Base-by-base conservation (phyloP, 2,329 filamentous ascomycete species). In the Penicillium sp. region DNA sequence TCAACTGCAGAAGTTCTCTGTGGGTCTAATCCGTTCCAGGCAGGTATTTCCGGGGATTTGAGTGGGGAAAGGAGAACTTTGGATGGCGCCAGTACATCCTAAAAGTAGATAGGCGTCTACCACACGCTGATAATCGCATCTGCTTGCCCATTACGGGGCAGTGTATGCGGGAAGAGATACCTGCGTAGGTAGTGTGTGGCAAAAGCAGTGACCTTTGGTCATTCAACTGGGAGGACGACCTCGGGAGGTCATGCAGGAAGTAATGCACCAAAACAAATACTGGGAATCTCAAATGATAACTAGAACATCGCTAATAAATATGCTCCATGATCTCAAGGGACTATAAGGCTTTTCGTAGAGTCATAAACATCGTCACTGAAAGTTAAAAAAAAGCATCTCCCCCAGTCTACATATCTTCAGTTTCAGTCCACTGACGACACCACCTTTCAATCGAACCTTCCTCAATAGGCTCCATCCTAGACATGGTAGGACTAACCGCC, bases 351-450 rank as follows among this genome's bases (percentile, higher is more conserved):
- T 23, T 23, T 46, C 44, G 20, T 46, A 46, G 33, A 31, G 3
- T 31, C 44, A 20, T 46, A 46, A 46, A 29, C 5, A 29, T 29
- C 26, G n/a, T 46, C 18, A 46, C n/a, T 12, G 27, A 15, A 33
- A 9, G n/a, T n/a, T 29, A 20, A 29, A 15, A 7, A 29, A 22
- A 6, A 12, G 15, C 20, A 35, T 11, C 4, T 22, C 8, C 15
- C 20, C 33, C 12, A 33, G 12, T 45, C 23, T 27, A n/a, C 18
- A 18, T 35, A n/a, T 35, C 33, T 18, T 37, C 26, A 23, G 18
- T 41, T 11, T 46, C 40, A 27, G 50, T 51, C 56, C 53, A 56
- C n/a, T 54, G 42, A 12, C 33, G 46, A 33, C 56, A 58, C 53
- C 56, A 58, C 18, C 46, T 42, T 1, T 14, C 40, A 42, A 58